Evolutionary conservation across 768 basidiomycete species (phyloP).

Genomic region (Trametes meyenii): DNA sequence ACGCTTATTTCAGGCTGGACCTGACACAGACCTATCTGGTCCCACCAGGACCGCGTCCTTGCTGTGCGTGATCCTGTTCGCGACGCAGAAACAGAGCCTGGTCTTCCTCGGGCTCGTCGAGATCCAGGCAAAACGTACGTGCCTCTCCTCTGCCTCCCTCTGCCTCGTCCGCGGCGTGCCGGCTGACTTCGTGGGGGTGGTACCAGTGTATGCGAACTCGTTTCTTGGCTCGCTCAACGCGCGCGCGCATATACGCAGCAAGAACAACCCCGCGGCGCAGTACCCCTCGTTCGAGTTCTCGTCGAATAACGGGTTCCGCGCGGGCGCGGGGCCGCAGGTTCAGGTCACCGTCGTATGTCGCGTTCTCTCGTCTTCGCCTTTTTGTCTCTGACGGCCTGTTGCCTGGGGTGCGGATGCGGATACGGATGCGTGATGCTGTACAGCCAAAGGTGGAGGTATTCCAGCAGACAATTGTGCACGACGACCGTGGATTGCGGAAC

Average conservation of each 20-base stretch:
- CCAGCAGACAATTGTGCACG: constrained; percentile 14
- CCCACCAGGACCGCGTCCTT: not conserved
- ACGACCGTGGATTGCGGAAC: constrained; percentile 9
- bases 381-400: no score
- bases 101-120: constrained; percentile 12
- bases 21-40: not conserved
- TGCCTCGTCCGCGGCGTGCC: no score
- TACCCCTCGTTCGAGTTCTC: constrained; percentile 11
- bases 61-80: constrained; percentile 5
- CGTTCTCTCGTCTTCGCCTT: no score
- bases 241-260: constrained; percentile 14
- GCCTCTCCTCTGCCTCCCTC: not conserved
- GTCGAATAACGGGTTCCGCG: not conserved
- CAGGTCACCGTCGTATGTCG: not conserved
- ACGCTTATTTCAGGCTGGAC: no score
- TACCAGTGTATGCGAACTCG: constrained; percentile 14
- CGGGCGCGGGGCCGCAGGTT: not conserved
- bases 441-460: constrained; percentile 18
- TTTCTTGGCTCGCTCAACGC: constrained; percentile 19
- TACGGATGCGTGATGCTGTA: not conserved
- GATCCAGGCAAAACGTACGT: constrained; percentile 11
- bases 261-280: constrained; percentile 4
- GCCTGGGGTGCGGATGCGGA: no score
- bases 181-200: no score
- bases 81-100: constrained; percentile 11